phyloP scores from a whole-genome alignment of 352 stramenopile species.

The Phytophthora pistaciae region DNA sequence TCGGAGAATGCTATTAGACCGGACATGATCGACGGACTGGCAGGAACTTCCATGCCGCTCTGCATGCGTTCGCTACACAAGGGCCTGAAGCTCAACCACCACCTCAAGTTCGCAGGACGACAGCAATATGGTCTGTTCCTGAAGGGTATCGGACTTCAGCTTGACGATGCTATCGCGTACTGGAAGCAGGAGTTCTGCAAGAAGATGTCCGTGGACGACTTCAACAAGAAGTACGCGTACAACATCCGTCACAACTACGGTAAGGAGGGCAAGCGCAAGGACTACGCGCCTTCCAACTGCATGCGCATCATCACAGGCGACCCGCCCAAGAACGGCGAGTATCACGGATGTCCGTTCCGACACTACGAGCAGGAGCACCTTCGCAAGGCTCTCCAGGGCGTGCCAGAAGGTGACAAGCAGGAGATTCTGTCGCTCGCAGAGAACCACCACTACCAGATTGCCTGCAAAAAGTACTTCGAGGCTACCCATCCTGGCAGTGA shows the following conservation, averaged over 20 bases:
- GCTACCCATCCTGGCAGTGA: constrained; percentile 89
- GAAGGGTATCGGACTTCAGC: constrained; percentile 96
- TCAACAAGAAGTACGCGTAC: constrained; percentile 99
- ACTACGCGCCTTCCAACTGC: constrained; percentile 97
- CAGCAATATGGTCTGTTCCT: constrained; percentile 99
- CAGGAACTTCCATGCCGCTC: constrained; percentile 95
- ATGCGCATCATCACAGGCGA: constrained; percentile 98
- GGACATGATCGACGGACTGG: constrained; percentile 93
- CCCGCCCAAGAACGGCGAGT: constrained; percentile 93
- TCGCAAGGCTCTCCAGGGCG: constrained; percentile 84
- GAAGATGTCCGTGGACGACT: constrained; percentile 97
- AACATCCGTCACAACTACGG: constrained; percentile 99
- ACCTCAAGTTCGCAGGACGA: constrained; percentile 97
- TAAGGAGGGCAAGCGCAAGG: constrained; percentile 98
- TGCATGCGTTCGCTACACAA: constrained; percentile 98
- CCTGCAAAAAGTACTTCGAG: constrained; percentile 98
- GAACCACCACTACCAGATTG: constrained; percentile 97
- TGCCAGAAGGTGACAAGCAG: constrained; percentile 88
- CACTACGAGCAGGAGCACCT: constrained; percentile 96
- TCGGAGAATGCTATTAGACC: constrained; percentile 85
- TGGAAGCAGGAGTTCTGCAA: constrained; percentile 96
- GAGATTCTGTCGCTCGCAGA: constrained; percentile 94
- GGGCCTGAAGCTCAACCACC: constrained; percentile 94
- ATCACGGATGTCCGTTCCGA: constrained; percentile 99
- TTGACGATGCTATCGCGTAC: constrained; percentile 97